These are phyloP conservation scores for Hanseniaspora guilliermondii DNA, from an alignment of 805 yeast genomes.

Conservation along the genomic window DNA sequence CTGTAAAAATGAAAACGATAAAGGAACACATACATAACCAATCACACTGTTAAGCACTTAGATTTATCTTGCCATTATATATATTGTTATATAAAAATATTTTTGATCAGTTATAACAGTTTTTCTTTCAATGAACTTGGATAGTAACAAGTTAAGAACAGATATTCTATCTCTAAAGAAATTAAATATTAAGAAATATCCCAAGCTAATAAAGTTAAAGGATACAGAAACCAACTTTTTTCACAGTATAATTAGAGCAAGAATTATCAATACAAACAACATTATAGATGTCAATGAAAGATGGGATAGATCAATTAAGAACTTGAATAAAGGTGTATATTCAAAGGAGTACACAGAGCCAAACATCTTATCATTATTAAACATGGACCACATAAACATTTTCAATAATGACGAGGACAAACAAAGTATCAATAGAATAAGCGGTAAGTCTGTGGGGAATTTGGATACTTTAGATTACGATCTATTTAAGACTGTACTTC, in stretches of 20 bases:
- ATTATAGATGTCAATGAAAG: not conserved
- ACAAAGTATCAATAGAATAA: not conserved
- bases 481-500: not conserved
- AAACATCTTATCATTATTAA: not conserved
- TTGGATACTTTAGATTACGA: not conserved
- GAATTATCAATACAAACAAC: not conserved
- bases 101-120: too few species aligned
- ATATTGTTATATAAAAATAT: too few species aligned
- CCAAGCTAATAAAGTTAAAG: not conserved
- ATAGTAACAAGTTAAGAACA: slow-evolving; percentile 11
- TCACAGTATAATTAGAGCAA: not conserved
- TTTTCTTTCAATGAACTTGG: not conserved
- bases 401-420: not conserved
- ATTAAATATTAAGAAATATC: slow-evolving; percentile 5
- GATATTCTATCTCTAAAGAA: slow-evolving; percentile 4
- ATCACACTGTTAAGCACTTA: too few species aligned
- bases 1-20: too few species aligned
- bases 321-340: not conserved
- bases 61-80: too few species aligned
- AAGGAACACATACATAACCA: too few species aligned
- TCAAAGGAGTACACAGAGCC: not conserved
- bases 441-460: not conserved
- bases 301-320: slow-evolving; percentile 4
- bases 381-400: slow-evolving; percentile 4
- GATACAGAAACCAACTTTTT: slow-evolving; percentile 9